Conservation (phyloP, 208 protist genomes). For the Acanthamoeba lenticulata region DNA sequence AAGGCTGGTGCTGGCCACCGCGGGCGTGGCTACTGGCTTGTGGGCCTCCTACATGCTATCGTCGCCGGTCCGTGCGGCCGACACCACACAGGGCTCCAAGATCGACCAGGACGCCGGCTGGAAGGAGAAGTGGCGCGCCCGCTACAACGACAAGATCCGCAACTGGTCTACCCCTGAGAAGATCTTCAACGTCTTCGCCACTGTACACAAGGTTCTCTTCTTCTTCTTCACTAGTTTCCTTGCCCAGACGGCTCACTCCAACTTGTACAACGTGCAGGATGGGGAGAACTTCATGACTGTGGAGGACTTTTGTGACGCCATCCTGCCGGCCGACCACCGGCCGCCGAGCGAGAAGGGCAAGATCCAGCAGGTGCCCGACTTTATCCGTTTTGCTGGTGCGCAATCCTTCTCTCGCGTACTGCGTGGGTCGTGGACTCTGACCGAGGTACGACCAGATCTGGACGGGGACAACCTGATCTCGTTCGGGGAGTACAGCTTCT, state of each 20-base stretch:
- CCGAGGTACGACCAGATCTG: background rate
- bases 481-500: conserved; percentile 64
- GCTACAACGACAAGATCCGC: conserved; percentile 2
- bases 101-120: background rate
- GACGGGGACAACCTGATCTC: background rate
- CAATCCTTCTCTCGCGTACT: background rate
- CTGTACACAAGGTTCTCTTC: background rate
- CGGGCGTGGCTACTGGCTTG: background rate
- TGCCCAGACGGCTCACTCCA: background rate
- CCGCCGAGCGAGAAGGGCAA: background rate
- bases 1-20: background rate
- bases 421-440: background rate
- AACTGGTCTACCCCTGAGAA: conserved; percentile 30
- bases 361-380: conserved; percentile 5
- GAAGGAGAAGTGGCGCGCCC: background rate
- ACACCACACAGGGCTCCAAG: background rate
- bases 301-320: conserved; percentile 40
- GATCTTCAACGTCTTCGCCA: conserved; percentile 30
- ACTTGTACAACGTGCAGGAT: background rate
- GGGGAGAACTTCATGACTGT: conserved; percentile 32
- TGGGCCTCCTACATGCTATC: background rate
- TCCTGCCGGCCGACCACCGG: background rate
- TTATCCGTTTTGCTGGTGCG: conserved; percentile 7
- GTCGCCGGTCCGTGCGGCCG: background rate
- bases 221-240: background rate